These are phyloP conservation scores for Pinus taeda DNA, from an alignment of 75 land plant genomes.

Conservation along the genomic window DNA sequence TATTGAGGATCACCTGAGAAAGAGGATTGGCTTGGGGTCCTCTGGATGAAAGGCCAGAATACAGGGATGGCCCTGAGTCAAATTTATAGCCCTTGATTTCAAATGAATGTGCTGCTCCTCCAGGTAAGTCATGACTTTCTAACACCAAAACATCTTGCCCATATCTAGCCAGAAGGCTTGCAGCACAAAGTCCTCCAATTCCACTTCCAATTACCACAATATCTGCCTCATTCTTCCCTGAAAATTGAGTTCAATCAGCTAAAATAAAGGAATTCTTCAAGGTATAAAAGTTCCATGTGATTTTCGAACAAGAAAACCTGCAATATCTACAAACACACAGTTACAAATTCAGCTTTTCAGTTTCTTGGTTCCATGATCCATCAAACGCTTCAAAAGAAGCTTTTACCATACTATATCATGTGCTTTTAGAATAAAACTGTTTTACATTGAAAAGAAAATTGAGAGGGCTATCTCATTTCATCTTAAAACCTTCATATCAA, in stretches of 20 bases:
- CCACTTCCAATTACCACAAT: constrained; percentile 95
- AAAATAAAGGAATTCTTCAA: no score
- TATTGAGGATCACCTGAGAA: constrained; percentile 62
- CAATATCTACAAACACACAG: no score
- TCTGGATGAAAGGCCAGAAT: constrained; percentile 94
- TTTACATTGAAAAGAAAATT: no score
- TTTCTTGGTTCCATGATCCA: no score
- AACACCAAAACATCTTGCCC: constrained; percentile 87
- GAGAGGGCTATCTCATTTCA: no score
- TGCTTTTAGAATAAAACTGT: no score
- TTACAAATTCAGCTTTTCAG: no score
- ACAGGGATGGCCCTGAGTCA: constrained; percentile 97
- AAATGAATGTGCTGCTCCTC: constrained; percentile 99
- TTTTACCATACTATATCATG: no score
- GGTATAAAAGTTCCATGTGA: no score
- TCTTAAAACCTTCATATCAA: no score
- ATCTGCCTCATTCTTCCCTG: constrained; percentile 89
- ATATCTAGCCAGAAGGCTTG: constrained; percentile 79
- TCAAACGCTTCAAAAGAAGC: no score
- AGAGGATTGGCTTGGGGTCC: constrained; percentile 98
- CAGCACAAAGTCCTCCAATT: constrained; percentile 93
- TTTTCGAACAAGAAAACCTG: no score
- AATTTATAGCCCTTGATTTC: constrained; percentile 79
- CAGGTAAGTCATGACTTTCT: constrained; percentile 92
- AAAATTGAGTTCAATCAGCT: background rate